Evolutionary conservation across 169 alveolate genomes (phyloP), one percentile per base, ranked within the genome.

Genomic region (Plasmodium vivax): DNA sequence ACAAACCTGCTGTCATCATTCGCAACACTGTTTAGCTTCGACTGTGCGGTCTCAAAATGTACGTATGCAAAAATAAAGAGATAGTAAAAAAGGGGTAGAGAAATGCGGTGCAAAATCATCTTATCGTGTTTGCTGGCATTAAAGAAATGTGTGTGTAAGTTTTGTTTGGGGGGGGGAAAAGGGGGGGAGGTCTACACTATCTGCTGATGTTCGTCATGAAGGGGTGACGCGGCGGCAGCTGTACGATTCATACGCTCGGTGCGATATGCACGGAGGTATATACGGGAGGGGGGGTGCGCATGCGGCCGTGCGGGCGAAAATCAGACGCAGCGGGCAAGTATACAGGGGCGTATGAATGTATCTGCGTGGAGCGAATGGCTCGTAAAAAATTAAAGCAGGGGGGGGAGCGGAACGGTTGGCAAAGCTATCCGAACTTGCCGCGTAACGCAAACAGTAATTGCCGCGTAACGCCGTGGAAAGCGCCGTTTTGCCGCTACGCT

Each of bases 31-130:
- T 87, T 87, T 56, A 87, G n/a, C 23, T 87, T 87, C 4, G 72
- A 75, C 16, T 87, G 87, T 12, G 81, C 93, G n/a, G 71, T 14
- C 34, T 87, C 82, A 74, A 77, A 47, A 77, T 87, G 30, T 87
- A 87, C 47, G 71, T 75, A 87, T 77, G 34, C 72, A 58, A 75
- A 75, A 51, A 87, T 6, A 12, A 87, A 8, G 0, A 87, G 34
- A 12, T 23, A 19, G 71, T 87, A 51, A 87, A 87, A 12, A 87
- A 87, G 8, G 9, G 72, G 3, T 34, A 71, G 1, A n/a, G 80
- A 32, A 16, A 75, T 85, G 16, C 41, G 77, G 8, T 45, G 79
- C 32, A 75, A 16, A 51, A 30, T 54, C 84, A 85, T 85, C 72
- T 36, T 85, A 54, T 23, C 16, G 16, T 56, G 32, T 58, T 6